Evolutionary conservation across 305 asterid species (phyloP).

Genomic region (Fraxinus ornus): DNA sequence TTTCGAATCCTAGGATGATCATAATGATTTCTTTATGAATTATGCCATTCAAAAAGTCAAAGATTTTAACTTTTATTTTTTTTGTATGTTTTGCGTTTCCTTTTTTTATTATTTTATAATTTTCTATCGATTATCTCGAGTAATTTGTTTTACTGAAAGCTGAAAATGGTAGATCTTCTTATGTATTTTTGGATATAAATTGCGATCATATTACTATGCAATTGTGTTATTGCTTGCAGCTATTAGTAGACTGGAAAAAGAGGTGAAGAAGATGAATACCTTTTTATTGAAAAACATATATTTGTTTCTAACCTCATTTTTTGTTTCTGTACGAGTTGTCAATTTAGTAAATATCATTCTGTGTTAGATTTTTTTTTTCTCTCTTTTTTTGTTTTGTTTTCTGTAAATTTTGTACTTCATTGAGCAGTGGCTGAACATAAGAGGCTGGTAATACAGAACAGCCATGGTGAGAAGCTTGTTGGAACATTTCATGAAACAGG

Average conservation of each 20-base stretch:
- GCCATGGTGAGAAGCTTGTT: constrained; percentile 68
- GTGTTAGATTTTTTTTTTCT: background rate
- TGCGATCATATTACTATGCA: background rate
- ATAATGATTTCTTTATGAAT: background rate
- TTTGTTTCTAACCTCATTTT: background rate
- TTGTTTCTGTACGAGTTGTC: background rate
- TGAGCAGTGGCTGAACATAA: constrained; percentile 38
- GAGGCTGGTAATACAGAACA: constrained; percentile 51
- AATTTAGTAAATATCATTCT: background rate
- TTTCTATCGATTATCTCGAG: background rate
- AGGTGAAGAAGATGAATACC: background rate
- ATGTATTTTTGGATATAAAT: background rate
- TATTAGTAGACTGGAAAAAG: background rate
- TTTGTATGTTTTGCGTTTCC: background rate
- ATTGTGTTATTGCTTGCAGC: background rate
- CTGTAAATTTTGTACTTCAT: background rate
- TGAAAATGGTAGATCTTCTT: background rate
- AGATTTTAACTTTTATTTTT: constrained; percentile 9
- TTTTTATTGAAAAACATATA: background rate
- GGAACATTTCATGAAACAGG: constrained; percentile 77
- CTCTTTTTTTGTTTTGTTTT: background rate
- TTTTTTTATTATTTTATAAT: background rate
- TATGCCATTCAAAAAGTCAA: background rate
- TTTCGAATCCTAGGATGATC: constrained; percentile 5
- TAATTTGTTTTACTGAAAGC: background rate